These are phyloP conservation scores for Hymenoscyphus infarciens DNA, from an alignment of 2,329 filamentous ascomycete species.

Conservation along the genomic window DNA sequence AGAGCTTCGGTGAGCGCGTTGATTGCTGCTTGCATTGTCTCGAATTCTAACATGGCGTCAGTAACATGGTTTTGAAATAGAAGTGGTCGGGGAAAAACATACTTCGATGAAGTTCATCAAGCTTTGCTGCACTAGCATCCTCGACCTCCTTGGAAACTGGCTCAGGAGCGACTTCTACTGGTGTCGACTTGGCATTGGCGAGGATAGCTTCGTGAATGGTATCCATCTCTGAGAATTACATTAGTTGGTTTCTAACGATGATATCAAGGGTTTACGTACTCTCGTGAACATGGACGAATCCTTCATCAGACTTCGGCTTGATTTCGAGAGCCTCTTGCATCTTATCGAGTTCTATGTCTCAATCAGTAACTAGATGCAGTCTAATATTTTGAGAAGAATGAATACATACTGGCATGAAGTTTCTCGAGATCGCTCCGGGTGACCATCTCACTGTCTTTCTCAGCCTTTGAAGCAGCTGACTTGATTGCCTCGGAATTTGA, in stretches of 20 bases:
- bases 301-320: conserved; percentile 6
- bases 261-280: conserved; percentile 1
- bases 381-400: background rate
- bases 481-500: conserved; percentile 3
- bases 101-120: conserved; percentile 11
- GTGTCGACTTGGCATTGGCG: conserved; percentile 2
- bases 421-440: conserved; percentile 7
- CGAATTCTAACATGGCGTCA: conserved; percentile 9
- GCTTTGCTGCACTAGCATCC: background rate
- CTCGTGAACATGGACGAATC: conserved; percentile 5
- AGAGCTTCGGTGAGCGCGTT: conserved; percentile 12
- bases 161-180: background rate
- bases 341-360: conserved; percentile 10
- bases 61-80: background rate
- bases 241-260: background rate
- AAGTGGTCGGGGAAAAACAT: background rate
- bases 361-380: background rate
- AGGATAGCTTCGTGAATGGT: conserved; percentile 10
- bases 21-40: conserved; percentile 15
- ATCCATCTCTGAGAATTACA: conserved; percentile 8
- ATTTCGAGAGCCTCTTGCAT: conserved; percentile 9
- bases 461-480: background rate
- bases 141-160: background rate
- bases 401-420: conserved; percentile 12
- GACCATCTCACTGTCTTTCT: conserved; percentile 1